phyloP scores from a whole-genome alignment of 768 basidiomycete genomes.

The Leccinellum rugosiceps region DNA sequence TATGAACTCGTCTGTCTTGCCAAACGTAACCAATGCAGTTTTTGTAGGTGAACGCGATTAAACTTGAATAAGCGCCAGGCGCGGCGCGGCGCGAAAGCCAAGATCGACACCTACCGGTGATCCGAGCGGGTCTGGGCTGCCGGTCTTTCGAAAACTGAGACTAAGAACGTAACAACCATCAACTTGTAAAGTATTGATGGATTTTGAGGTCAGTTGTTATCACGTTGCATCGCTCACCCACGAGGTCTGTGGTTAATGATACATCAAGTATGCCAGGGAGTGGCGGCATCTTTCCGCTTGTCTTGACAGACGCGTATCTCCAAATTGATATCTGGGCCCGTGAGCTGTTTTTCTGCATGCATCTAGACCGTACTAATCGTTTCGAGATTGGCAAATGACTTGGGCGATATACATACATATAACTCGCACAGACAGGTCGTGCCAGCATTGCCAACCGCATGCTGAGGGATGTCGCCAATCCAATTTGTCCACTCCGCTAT shows the following conservation, averaged over 20 bases:
- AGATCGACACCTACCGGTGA: too few species aligned
- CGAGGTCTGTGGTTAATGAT: background rate
- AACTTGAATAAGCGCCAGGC: too few species aligned
- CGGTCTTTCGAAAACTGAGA: too few species aligned
- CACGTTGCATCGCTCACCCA: too few species aligned
- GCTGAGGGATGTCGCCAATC: constrained; percentile 11
- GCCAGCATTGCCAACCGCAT: background rate
- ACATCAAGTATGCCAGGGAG: background rate
- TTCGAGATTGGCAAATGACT: background rate
- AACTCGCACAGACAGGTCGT: background rate
- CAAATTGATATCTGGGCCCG: background rate
- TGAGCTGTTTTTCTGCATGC: background rate
- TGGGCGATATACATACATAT: background rate
- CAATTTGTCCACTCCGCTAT: constrained; percentile 1
- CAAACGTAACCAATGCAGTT: too few species aligned
- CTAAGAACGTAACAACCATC: too few species aligned
- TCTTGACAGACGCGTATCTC: background rate
- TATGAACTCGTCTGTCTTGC: too few species aligned
- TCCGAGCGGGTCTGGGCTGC: too few species aligned
- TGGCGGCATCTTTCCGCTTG: background rate
- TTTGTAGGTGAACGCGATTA: too few species aligned
- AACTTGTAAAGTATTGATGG: background rate
- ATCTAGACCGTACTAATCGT: too few species aligned
- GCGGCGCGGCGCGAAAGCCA: too few species aligned
- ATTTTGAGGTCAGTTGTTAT: background rate